These are phyloP conservation scores for Senna tora DNA, from an alignment of 306 rosid genomes.

Conservation along the genomic window DNA sequence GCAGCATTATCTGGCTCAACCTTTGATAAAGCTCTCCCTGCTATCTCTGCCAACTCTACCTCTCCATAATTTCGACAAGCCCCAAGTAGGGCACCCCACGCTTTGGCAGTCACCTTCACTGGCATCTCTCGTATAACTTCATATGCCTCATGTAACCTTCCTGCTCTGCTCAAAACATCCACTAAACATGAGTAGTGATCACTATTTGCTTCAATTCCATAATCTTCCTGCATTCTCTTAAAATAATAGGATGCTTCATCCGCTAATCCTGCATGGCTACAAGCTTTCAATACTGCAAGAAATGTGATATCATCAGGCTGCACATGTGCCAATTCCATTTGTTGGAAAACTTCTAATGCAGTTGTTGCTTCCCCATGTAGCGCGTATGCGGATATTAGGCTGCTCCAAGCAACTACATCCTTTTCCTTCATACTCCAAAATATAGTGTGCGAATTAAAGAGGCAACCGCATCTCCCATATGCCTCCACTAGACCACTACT, in stretches of 20 bases:
- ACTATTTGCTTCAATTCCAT: slow-evolving; percentile 60
- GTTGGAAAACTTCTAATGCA: slow-evolving; percentile 51
- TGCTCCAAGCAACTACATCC: slow-evolving; percentile 83
- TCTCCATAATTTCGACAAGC: too few relatives aligned
- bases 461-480: slow-evolving; percentile 75
- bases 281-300: slow-evolving; percentile 72
- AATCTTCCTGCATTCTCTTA: slow-evolving; percentile 51
- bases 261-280: slow-evolving; percentile 75
- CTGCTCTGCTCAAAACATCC: slow-evolving; percentile 77
- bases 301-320: slow-evolving; percentile 72
- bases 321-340: slow-evolving; percentile 63
- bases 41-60: slow-evolving; percentile 66
- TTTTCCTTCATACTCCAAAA: slow-evolving; percentile 53
- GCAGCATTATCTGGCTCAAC: slow-evolving; percentile 83
- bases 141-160: slow-evolving; percentile 73
- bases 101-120: slow-evolving; percentile 71
- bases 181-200: slow-evolving; percentile 84
- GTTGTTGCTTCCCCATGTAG: slow-evolving; percentile 69
- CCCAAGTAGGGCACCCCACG: slow-evolving; percentile 85
- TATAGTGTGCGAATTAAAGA: slow-evolving; percentile 40
- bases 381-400: slow-evolving; percentile 70
- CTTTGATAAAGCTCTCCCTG: slow-evolving; percentile 64
- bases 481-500: slow-evolving; percentile 74
- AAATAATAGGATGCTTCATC: slow-evolving; percentile 71
- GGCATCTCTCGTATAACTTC: slow-evolving; percentile 69